Base-by-base conservation (phyloP, 1,284 basidiomycete species). In the Takashimella tepidaria region DNA sequence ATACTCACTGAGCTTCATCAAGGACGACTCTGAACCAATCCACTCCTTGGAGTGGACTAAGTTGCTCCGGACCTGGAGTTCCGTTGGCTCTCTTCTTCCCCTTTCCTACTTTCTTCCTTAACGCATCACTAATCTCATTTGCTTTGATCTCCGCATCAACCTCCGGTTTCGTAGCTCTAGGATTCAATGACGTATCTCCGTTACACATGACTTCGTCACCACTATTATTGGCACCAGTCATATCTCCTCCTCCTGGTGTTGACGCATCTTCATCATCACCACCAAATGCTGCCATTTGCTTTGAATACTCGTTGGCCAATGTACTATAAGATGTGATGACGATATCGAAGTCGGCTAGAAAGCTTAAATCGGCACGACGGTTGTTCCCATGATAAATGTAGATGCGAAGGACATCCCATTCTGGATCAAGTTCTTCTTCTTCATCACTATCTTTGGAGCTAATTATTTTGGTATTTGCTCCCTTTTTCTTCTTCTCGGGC, bases 291-390 rank as follows among this genome's bases (percentile, higher is more conserved):
- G 82, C 81, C 55, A 78, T 83, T 76, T 98, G 95, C 72, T 89
- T 92, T 21, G 91, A 92, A 72, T 84, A 98, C 72, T 99, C 96
- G 24, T 89, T 88, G 0, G 92, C 95, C 25, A 99, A 81, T 0
- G 95, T 98, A 41, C 91, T 86, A 75, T 92, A 99, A 1, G 95
- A 98, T 8, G 96, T 98, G 71, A 99, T 89, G 52, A 99, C 95
- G 23, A 92, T 87, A 75, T 99, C 96, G 71, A 97, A 92, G 68
- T 95, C 85, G 12, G 91, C 88, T 31, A 99, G 80, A 73, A 87
- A 90, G 6, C 81, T 73, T 13, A 91, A 83, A 72, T 98, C 92
- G 13, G 85, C 84, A 45, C 87, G 83, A n/a, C 96, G 85, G 19
- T 85, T 80, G 63, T 89, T 88, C 12, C 96, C 96, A 68, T 99